Evolutionary conservation across 2,329 filamentous ascomycete species (phyloP).

Genomic region (Graphilbum fragrans): DNA sequence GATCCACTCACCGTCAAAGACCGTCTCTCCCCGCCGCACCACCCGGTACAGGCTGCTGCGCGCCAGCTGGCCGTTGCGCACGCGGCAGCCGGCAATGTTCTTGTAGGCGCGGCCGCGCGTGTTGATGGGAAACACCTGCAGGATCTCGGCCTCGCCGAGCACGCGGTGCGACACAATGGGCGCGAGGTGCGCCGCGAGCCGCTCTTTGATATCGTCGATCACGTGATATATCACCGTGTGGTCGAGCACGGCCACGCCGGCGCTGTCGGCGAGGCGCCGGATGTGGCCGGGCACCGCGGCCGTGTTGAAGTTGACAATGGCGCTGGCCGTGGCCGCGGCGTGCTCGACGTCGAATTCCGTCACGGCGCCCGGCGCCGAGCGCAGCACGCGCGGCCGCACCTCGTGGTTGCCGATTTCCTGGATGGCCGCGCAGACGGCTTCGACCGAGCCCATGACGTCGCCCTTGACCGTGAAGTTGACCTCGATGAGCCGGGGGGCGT

Average conservation of each 20-base stretch:
- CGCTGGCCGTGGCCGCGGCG: slow-evolving; percentile 61
- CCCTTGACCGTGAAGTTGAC: slow-evolving; percentile 83
- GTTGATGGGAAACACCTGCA: slow-evolving; percentile 75
- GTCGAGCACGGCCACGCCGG: slow-evolving; percentile 67
- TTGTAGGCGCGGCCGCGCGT: slow-evolving; percentile 57
- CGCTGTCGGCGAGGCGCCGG: slow-evolving; percentile 53
- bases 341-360: slow-evolving; percentile 83
- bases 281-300: slow-evolving; percentile 52
- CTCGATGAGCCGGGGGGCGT: slow-evolving; percentile 28
- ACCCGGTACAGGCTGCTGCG: slow-evolving; percentile 57
- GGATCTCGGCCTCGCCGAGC: slow-evolving; percentile 76
- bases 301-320: slow-evolving; percentile 81
- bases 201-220: slow-evolving; percentile 57
- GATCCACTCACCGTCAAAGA: slow-evolving; percentile 66
- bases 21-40: slow-evolving; percentile 52
- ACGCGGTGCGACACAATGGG: slow-evolving; percentile 58
- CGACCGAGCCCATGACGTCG: slow-evolving; percentile 86
- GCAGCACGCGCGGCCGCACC: slow-evolving; percentile 64
- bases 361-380: slow-evolving; percentile 65
- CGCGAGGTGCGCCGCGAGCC: slow-evolving; percentile 57
- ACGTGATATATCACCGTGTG: slow-evolving; percentile 80
- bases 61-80: slow-evolving; percentile 67
- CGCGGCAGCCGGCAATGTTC: slow-evolving; percentile 76
- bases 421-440: slow-evolving; percentile 73
- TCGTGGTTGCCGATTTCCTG: slow-evolving; percentile 74